These are phyloP conservation scores for Starmerella powellii DNA, from an alignment of 805 yeast species.

Conservation along the genomic window DNA sequence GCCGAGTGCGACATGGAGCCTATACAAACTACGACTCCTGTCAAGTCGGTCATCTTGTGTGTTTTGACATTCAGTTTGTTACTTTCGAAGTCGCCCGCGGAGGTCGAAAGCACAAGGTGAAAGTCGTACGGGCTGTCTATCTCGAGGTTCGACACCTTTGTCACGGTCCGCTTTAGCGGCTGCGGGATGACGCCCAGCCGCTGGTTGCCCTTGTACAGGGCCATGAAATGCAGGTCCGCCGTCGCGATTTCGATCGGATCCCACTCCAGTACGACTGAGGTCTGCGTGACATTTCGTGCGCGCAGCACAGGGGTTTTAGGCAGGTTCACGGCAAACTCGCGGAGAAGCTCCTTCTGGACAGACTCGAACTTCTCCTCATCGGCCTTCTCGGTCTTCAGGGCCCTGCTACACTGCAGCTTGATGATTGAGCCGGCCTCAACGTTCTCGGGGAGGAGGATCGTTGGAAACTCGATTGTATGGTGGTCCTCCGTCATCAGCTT, in stretches of 20 bases:
- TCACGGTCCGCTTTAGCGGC: constrained; percentile 63
- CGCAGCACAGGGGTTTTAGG: constrained; percentile 64
- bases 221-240: constrained; percentile 61
- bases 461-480: constrained; percentile 93
- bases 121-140: constrained; percentile 73
- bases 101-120: constrained; percentile 68
- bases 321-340: constrained; percentile 55
- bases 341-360: constrained; percentile 62
- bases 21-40: constrained; percentile 82
- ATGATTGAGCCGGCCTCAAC: constrained; percentile 88
- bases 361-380: constrained; percentile 48
- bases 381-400: constrained; percentile 47
- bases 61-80: constrained; percentile 61
- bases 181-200: constrained; percentile 75
- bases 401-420: constrained; percentile 71
- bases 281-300: constrained; percentile 74
- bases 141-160: constrained; percentile 83
- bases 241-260: constrained; percentile 75
- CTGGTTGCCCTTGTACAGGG: constrained; percentile 55
- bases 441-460: constrained; percentile 78
- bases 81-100: constrained; percentile 76
- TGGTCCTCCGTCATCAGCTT: constrained; percentile 80
- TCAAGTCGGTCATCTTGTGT: constrained; percentile 89
- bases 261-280: constrained; percentile 92
- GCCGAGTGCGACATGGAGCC: constrained; percentile 59